These are phyloP conservation scores for Carex myosuroides DNA, from an alignment of 176 grass and related monocot genomes.

Conservation along the genomic window DNA sequence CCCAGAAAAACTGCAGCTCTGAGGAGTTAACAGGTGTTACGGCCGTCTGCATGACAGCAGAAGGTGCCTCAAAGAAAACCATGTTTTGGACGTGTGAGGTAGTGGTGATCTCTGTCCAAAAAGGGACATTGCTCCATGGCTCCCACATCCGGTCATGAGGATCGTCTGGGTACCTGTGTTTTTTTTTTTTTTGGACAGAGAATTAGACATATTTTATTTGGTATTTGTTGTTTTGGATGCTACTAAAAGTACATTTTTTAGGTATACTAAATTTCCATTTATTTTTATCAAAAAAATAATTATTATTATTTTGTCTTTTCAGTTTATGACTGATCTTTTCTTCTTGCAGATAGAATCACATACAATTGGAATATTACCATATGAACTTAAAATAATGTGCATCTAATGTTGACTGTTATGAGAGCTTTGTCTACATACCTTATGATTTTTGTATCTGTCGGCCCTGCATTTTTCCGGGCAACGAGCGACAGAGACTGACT, in stretches of 20 bases:
- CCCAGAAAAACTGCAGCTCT: conserved; percentile 15
- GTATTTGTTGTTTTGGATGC: neutral
- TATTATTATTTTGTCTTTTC: neutral
- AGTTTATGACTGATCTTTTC: neutral
- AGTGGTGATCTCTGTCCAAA: conserved; percentile 25
- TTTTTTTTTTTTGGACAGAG: neutral
- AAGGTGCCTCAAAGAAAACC: conserved; percentile 5
- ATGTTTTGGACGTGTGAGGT: conserved; percentile 1
- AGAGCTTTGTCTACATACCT: conserved; percentile 21
- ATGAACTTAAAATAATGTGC: neutral
- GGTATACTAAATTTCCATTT: neutral
- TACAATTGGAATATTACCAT: neutral
- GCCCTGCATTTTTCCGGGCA: conserved; percentile 21
- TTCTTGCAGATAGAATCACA: neutral
- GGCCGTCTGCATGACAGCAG: conserved; percentile 28
- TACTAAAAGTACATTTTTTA: neutral
- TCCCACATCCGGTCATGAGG: conserved; percentile 24
- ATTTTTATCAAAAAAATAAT: neutral
- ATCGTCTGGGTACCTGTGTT: conserved; percentile 29
- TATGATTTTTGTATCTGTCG: neutral
- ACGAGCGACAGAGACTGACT: conserved; percentile 22
- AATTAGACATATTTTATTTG: neutral
- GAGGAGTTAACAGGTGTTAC: conserved; percentile 22
- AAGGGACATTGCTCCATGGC: conserved; percentile 23
- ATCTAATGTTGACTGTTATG: neutral